A percentile compares a stretch with the other conserved stretches of the same genome.
phyloP scores from a whole-genome alignment of 2,329 filamentous ascomycete species.

The Fusarium sarcochroum region DNA sequence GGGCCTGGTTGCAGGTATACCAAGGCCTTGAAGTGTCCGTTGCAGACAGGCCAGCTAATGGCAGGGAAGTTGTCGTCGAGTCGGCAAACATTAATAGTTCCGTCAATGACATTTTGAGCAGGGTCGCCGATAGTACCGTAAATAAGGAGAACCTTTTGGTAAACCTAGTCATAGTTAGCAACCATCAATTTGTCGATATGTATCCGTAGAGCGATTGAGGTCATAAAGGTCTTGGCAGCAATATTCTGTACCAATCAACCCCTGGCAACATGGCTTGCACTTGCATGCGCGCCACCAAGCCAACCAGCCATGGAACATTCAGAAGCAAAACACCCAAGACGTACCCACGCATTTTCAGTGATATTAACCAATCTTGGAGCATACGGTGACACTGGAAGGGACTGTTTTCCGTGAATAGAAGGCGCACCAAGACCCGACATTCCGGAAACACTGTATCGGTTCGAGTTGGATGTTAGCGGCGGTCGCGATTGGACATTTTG shows the following conservation, averaged over 20 bases:
- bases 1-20: slow-evolving; percentile 92
- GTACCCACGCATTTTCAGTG: slow-evolving; percentile 86
- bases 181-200: slow-evolving; percentile 11
- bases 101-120: slow-evolving; percentile 77
- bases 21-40: slow-evolving; percentile 92
- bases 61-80: slow-evolving; percentile 89
- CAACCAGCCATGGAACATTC: slow-evolving; percentile 24
- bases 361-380: slow-evolving; percentile 86
- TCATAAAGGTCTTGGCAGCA: slow-evolving; percentile 20
- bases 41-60: slow-evolving; percentile 87
- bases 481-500: slow-evolving; percentile 54
- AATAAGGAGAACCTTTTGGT: slow-evolving; percentile 89
- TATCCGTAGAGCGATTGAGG: not conserved
- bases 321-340: slow-evolving; percentile 52
- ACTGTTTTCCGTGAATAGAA: slow-evolving; percentile 66
- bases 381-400: slow-evolving; percentile 79
- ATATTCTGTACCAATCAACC: slow-evolving; percentile 23
- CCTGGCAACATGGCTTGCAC: slow-evolving; percentile 32
- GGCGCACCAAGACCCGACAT: slow-evolving; percentile 74
- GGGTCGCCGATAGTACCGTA: slow-evolving; percentile 86
- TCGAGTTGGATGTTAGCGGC: slow-evolving; percentile 59
- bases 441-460: slow-evolving; percentile 74
- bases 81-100: slow-evolving; percentile 82
- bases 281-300: slow-evolving; percentile 18
- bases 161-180: slow-evolving; percentile 71